Base-by-base conservation (phyloP, 306 rosid species). In the Cucumis melo region DNA sequence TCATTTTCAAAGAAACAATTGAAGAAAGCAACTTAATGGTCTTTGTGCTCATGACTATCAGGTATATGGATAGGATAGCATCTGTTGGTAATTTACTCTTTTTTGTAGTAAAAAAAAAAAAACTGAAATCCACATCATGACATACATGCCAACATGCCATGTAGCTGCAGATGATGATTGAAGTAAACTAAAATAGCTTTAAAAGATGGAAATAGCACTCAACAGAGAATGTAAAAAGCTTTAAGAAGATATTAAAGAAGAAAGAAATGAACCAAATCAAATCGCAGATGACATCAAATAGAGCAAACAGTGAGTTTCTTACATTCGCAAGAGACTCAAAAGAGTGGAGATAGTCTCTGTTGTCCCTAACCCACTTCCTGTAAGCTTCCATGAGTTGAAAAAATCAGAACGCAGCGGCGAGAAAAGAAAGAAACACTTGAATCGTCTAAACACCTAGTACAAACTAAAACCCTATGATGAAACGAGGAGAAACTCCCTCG, bases 291-390 rank as follows among this genome's bases (percentile, higher is more conserved):
- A 81, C 38, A 70, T 60, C 50, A 20, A 54, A 72, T 57, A 62
- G 42, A 73, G 15, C 67, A 74, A 73, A 23, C 10, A 55, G 70
- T 7, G 38, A 57, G 32, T 61, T 50, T 27, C 96, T 94, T 81
- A 94, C 97, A 83, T 90, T 94, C 77, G 99, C 96, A 77, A 92
- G 80, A 77, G 98, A 89, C 80, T 92, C 99, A 81, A 94, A 68
- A 38, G 96, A 88, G 82, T 90, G 91, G 46, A 94, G 96, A 78
- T 83, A 92, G 60, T 89, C 92, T 86, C 84, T 92, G 87, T 94
- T 94, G 85, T 82, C 87, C 86, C 99, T 82, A 20, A 92, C 96
- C 95, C 95, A 94, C 80, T 84, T 86, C 87, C 89, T 92, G 71
- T 92, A 94, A 80, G 91, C 85, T 51, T 90, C 99, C 99, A 94